Conservation (phyloP, 2,329 filamentous ascomycete species). For the Botrytis deweyae region DNA sequence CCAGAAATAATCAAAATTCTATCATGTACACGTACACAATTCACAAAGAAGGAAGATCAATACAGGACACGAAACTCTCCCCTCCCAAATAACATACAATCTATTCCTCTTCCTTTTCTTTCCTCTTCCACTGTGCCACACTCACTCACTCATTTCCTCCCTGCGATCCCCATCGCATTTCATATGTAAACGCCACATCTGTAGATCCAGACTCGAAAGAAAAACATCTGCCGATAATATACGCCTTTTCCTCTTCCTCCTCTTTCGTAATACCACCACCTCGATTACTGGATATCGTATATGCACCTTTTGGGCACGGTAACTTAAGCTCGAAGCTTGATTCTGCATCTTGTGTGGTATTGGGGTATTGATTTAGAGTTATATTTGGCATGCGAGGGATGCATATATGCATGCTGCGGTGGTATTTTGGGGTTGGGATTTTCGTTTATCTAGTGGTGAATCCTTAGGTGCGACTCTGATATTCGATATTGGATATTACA, state of each 20-base stretch:
- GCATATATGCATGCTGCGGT: background rate
- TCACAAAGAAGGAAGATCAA: background rate
- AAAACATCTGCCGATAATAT: background rate
- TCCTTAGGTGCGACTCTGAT: background rate
- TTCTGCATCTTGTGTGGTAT: background rate
- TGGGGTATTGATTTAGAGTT: background rate
- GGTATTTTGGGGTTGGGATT: background rate
- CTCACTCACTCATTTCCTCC: no score
- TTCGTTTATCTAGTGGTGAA: background rate
- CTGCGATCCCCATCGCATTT: background rate
- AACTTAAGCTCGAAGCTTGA: background rate
- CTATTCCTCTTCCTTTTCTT: background rate
- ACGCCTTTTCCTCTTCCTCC: background rate
- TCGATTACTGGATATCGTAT: background rate
- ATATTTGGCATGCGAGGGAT: background rate
- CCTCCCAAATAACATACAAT: background rate
- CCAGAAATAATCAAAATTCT: no score
- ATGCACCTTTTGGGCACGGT: background rate
- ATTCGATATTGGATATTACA: background rate
- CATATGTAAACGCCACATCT: background rate
- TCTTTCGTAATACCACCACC: background rate
- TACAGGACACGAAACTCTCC: background rate
- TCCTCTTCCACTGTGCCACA: background rate
- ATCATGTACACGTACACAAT: background rate
- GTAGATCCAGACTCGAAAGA: background rate